phyloP scores from a whole-genome alignment of 1,284 basidiomycete genomes.

The Malassezia obtusa region DNA sequence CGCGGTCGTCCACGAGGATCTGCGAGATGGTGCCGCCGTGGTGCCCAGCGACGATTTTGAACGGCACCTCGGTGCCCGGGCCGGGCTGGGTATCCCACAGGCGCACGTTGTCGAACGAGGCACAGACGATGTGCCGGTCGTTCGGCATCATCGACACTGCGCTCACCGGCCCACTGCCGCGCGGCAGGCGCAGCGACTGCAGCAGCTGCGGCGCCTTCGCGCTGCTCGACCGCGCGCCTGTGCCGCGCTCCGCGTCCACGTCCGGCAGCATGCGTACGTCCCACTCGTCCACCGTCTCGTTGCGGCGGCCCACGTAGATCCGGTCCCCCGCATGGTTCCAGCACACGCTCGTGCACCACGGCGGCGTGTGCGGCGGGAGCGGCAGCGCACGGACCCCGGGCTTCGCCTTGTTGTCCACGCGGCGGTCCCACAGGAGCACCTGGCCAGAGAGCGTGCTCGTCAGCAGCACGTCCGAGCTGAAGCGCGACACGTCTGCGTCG shows the following conservation, averaged over 20 bases:
- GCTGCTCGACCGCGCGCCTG: neutral
- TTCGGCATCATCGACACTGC: slow-evolving; percentile 84
- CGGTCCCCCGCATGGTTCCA: slow-evolving; percentile 82
- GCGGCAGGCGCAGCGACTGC: slow-evolving; percentile 72
- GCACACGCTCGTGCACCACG: slow-evolving; percentile 66
- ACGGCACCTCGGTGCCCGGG: slow-evolving; percentile 54
- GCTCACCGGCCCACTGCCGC: slow-evolving; percentile 80
- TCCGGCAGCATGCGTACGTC: slow-evolving; percentile 56
- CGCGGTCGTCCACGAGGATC: slow-evolving; percentile 76
- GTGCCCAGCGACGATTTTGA: slow-evolving; percentile 93
- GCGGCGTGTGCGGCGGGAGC: slow-evolving; percentile 79
- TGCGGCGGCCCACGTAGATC: slow-evolving; percentile 81
- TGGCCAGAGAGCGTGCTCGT: slow-evolving; percentile 86
- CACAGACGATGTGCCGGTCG: slow-evolving; percentile 76
- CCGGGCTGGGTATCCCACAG: slow-evolving; percentile 74
- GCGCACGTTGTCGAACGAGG: slow-evolving; percentile 83
- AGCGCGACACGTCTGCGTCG: slow-evolving; percentile 49
- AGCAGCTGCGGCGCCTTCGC: slow-evolving; percentile 61
- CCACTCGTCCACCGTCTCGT: slow-evolving; percentile 86
- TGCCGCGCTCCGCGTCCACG: neutral
- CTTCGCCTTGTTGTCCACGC: slow-evolving; percentile 54
- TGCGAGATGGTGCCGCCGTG: slow-evolving; percentile 85
- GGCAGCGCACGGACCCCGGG: slow-evolving; percentile 69
- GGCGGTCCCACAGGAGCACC: slow-evolving; percentile 78
- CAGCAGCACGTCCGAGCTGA: slow-evolving; percentile 75